A percentile compares a stretch with the other conserved stretches of the same genome.
Evolutionary conservation across 2,329 filamentous ascomycete species (phyloP).

Genomic region (Neonectria neomacrospora): DNA sequence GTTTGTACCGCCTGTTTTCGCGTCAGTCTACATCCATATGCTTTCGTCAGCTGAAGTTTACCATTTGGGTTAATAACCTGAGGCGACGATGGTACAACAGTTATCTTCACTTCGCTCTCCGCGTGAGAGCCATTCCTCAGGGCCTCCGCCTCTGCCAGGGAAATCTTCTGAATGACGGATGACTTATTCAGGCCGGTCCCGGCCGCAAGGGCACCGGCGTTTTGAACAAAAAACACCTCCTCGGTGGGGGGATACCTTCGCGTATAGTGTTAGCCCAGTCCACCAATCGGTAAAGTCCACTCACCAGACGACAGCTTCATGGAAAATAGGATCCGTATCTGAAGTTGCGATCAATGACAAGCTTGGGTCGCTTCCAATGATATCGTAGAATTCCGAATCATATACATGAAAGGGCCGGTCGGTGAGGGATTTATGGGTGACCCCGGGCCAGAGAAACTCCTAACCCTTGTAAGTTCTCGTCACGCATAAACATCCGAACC

Average conservation of each 20-base stretch:
- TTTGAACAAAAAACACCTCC: conserved; percentile 66
- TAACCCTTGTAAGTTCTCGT: neutral
- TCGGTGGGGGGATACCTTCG: conserved; percentile 56
- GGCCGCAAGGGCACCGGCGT: conserved; percentile 57
- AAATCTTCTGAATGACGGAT: conserved; percentile 62
- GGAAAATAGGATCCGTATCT: conserved; percentile 60
- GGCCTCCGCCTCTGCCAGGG: conserved; percentile 54
- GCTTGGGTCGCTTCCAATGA: conserved; percentile 61
- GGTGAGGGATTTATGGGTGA: conserved; percentile 35
- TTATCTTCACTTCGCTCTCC: conserved; percentile 53
- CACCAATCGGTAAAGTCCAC: neutral
- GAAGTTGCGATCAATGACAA: conserved; percentile 61
- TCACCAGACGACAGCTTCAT: conserved; percentile 65
- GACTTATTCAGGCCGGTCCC: conserved; percentile 64
- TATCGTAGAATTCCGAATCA: conserved; percentile 61
- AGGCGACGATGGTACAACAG: conserved; percentile 55
- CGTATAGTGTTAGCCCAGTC: too few species aligned
- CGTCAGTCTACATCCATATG: neutral
- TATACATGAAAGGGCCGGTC: conserved; percentile 50
- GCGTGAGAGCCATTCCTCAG: conserved; percentile 24
- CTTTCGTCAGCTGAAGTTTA: conserved; percentile 33
- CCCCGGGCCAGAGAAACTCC: conserved; percentile 39
- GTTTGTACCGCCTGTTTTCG: conserved; percentile 58
- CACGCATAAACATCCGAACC: neutral
- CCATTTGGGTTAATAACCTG: conserved; percentile 63